These are phyloP conservation scores for Penicillium daleae DNA, from an alignment of 495 filamentous ascomycete species.

Conservation along the genomic window DNA sequence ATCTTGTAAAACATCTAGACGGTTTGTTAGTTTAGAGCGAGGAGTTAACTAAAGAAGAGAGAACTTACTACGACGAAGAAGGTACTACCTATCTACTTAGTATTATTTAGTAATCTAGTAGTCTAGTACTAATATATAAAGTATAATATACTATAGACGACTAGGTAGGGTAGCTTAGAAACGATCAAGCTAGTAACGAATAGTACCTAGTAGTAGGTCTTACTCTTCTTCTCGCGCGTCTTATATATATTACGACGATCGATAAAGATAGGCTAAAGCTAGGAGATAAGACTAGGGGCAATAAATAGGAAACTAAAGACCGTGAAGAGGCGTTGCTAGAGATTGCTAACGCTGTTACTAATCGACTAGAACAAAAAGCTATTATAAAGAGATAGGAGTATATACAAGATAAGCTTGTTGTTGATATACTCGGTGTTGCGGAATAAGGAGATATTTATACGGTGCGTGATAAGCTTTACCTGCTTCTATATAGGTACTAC, in stretches of 20 bases:
- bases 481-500: slow-evolving; percentile 62
- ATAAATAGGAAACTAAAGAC: slow-evolving; percentile 57
- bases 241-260: slow-evolving; percentile 57
- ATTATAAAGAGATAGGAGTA: slow-evolving; percentile 26
- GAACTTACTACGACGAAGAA: not conserved
- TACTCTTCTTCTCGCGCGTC: slow-evolving; percentile 53
- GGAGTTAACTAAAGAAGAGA: not conserved
- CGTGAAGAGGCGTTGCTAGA: slow-evolving; percentile 28
- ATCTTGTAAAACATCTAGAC: slow-evolving; percentile 46
- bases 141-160: slow-evolving; percentile 51
- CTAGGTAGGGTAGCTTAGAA: slow-evolving; percentile 57
- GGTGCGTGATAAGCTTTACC: slow-evolving; percentile 57
- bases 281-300: slow-evolving; percentile 51
- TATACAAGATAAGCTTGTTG: slow-evolving; percentile 56
- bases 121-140: slow-evolving; percentile 53
- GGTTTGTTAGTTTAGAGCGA: not conserved
- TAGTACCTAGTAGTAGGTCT: slow-evolving; percentile 57
- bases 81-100: not conserved
- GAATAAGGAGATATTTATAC: slow-evolving; percentile 62
- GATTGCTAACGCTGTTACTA: not conserved
- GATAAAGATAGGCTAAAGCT: slow-evolving; percentile 58
- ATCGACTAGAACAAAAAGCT: slow-evolving; percentile 45
- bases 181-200: slow-evolving; percentile 55
- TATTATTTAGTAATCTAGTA: not conserved
- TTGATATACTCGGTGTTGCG: slow-evolving; percentile 71